Evolutionary conservation across 2,329 filamentous ascomycete genomes (phyloP), one percentile per base, ranked within the genome.

Genomic region (Biscogniauxia mediterranea): DNA sequence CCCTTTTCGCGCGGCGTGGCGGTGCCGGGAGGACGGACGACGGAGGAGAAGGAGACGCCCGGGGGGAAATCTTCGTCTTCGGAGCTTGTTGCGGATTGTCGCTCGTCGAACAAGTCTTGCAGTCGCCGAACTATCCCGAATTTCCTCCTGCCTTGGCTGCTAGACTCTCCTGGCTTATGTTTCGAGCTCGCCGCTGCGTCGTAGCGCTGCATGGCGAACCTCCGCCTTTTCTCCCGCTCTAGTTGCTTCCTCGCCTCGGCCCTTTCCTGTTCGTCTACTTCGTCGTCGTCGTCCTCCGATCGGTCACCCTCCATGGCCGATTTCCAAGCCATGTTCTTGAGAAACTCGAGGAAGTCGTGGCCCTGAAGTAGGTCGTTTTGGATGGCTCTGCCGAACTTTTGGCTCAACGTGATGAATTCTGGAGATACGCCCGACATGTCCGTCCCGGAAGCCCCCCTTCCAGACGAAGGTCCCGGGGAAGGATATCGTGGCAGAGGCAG

Each of bases 311-410:
- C 61, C n/a, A 63, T 20, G n/a, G 60, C 57, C 32, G 25, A 55
- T 49, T 63, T 57, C 63, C 63, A 66, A 17, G 49, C 21, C 13
- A 58, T 52, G 50, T 62, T 55, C 17, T 38, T 55, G 5, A 66
- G 46, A 17, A 63, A 20, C 8, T 63, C 61, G 2, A 59, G 55
- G 49, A 62, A 65, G 26, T 60, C 32, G 9, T 46, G 53, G 11
- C 61, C 63, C n/a, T 60, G 57, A 21, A 66, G 32, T 20, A 65
- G 53, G 25, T 61, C 63, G 32, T 38, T 62, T 11, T 62, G 61
- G 5, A 63, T 56, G 15, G 59, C 52, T 5, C 32, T 49, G 26
- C 58, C 54, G 28, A 52, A 46, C 5, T n/a, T 17, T 11, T 15
- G 17, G 6, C 38, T 46, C 6, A 11, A 15, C 38, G 13, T 6